Conservation (phyloP, 306 rosid species). For the Pueraria montana region DNA sequence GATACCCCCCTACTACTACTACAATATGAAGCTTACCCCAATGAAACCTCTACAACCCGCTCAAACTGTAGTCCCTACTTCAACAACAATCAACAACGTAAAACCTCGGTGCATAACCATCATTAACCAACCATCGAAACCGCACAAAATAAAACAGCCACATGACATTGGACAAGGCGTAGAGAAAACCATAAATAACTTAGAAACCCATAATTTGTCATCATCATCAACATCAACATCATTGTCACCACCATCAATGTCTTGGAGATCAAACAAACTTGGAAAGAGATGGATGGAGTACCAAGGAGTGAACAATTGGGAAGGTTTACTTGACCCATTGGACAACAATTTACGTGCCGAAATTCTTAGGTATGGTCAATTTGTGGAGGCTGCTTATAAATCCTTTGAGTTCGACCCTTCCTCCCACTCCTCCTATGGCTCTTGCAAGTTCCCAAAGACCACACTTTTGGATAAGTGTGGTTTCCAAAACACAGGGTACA, state of each 20-base stretch:
- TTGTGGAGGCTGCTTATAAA: not conserved
- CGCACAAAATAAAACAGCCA: not conserved
- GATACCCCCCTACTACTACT: not conserved
- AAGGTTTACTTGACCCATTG: constrained; percentile 20
- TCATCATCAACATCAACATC: not conserved
- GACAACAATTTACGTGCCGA: constrained; percentile 10
- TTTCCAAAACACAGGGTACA: constrained; percentile 9
- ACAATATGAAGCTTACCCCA: not conserved
- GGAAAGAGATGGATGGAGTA: constrained; percentile 29
- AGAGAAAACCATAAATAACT: not conserved
- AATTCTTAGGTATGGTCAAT: constrained; percentile 12
- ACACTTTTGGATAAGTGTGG: constrained; percentile 10
- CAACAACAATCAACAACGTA: not conserved
- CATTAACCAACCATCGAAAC: not conserved
- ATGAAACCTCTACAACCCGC: not conserved
- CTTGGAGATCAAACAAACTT: not conserved
- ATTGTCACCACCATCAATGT: not conserved
- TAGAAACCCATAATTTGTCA: not conserved
- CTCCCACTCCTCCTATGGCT: not conserved
- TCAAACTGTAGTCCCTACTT: not conserved
- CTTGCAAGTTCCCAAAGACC: constrained; percentile 15
- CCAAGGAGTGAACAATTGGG: constrained; percentile 14
- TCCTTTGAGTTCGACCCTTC: constrained; percentile 7
- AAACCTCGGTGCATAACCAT: not conserved
- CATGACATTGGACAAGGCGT: not conserved